Evolutionary conservation across 768 basidiomycete genomes (phyloP).

Genomic region (Kwoniella sp.): DNA sequence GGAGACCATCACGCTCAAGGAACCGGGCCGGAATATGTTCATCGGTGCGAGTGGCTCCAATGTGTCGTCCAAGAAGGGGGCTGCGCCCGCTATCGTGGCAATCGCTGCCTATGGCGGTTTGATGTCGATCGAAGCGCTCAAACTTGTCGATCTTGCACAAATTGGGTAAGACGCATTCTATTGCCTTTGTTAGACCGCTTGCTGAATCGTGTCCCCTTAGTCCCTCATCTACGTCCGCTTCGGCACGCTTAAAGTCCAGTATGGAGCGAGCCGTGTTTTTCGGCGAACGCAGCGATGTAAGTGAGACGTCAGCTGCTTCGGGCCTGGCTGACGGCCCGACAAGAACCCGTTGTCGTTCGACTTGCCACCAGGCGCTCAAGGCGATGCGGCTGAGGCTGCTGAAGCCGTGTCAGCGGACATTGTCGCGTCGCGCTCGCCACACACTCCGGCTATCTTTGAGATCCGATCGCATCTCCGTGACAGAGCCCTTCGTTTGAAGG

Average conservation of each 20-base stretch:
- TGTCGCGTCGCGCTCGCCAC: slow-evolving; percentile 68
- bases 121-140: slow-evolving; percentile 25
- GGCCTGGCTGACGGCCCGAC: background rate
- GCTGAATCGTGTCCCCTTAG: no score
- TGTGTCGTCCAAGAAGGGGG: slow-evolving; percentile 8
- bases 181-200: no score
- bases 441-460: slow-evolving; percentile 73
- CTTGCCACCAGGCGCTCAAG: slow-evolving; percentile 40
- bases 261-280: slow-evolving; percentile 53
- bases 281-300: slow-evolving; percentile 45
- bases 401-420: slow-evolving; percentile 49
- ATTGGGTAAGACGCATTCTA: no score
- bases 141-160: no score
- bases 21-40: slow-evolving; percentile 49
- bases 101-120: slow-evolving; percentile 26
- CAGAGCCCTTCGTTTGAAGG: slow-evolving; percentile 69
- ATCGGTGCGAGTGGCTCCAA: slow-evolving; percentile 40
- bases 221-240: no score
- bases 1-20: slow-evolving; percentile 49
- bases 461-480: slow-evolving; percentile 70
- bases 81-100: slow-evolving; percentile 20
- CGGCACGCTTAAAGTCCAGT: slow-evolving; percentile 47
- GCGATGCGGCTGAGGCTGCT: slow-evolving; percentile 48
- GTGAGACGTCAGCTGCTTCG: background rate
- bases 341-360: slow-evolving; percentile 52